phyloP scores from a whole-genome alignment of 768 basidiomycete species.

The Baorangia bicolor region DNA sequence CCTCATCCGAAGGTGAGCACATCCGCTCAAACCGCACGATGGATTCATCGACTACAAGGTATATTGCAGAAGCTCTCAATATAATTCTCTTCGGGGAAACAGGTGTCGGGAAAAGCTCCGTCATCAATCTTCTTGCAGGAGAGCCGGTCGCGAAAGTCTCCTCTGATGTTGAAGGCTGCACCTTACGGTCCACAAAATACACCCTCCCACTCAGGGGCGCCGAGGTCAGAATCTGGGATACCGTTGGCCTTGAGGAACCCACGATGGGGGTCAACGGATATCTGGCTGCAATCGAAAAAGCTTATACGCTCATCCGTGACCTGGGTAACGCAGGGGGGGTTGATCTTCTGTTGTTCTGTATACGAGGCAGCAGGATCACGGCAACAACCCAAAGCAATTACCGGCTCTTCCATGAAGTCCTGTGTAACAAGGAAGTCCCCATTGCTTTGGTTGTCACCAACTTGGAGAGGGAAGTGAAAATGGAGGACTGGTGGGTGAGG shows the following conservation, averaged over 20 bases:
- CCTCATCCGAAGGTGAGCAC: slow-evolving; percentile 19
- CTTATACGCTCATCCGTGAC: slow-evolving; percentile 24
- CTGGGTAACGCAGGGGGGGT: slow-evolving; percentile 27
- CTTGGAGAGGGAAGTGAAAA: slow-evolving; percentile 35
- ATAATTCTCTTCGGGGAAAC: slow-evolving; percentile 33
- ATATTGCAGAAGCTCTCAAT: slow-evolving; percentile 17
- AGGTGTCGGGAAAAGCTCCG: slow-evolving; percentile 42
- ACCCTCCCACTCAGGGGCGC: slow-evolving; percentile 3
- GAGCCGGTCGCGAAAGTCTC: slow-evolving; percentile 30
- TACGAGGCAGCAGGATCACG: slow-evolving; percentile 35
- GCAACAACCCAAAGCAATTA: slow-evolving; percentile 37
- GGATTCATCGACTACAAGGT: not conserved
- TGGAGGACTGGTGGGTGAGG: slow-evolving; percentile 38
- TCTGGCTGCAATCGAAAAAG: slow-evolving; percentile 30
- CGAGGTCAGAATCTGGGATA: slow-evolving; percentile 29
- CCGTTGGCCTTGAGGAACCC: slow-evolving; percentile 32
- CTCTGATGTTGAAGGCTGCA: slow-evolving; percentile 33
- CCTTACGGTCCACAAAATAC: slow-evolving; percentile 32
- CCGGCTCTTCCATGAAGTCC: slow-evolving; percentile 38
- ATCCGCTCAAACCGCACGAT: not conserved
- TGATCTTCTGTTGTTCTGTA: slow-evolving; percentile 39
- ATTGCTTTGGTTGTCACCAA: slow-evolving; percentile 41
- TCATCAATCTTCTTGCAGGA: slow-evolving; percentile 43
- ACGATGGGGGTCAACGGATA: slow-evolving; percentile 29
- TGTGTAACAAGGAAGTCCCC: slow-evolving; percentile 40